Evolutionary conservation across 768 basidiomycete species (phyloP), one percentile per base, ranked within the genome.

Genomic region (Boletus rubescentipes): DNA sequence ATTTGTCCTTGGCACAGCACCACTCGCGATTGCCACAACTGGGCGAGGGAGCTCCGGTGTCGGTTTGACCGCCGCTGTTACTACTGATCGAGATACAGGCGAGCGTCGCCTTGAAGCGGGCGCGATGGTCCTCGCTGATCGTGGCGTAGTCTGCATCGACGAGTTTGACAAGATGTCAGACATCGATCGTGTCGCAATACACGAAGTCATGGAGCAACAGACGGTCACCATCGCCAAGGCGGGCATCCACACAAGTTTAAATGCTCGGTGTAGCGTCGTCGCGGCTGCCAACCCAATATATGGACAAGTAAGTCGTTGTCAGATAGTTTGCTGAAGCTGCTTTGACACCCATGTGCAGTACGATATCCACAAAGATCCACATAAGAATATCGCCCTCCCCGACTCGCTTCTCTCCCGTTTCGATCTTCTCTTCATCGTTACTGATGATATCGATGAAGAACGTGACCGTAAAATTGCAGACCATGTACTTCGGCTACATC

Each of bases 121-220:
- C 40, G 97, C 97, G 12, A 99, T 99, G 97, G 97, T 99, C 49
- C 86, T 99, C 54, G 97, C 97, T 29, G 97, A 99, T 72, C 86
- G 96, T 62, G 97, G 97, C 16, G 94, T 99, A 20, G 96, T 99
- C 41, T 99, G 97, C 72, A 98, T 99, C 63, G 97, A 99, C 72
- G 97, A 99, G 73, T 99, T 99, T 66, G 97, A 99, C 81, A 99
- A 99, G 72, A 98, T 99, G 97, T 95, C 93, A 26, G 97, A 99
- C 67, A 82, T 98, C 60, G 97, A 99, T 75, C 85, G 97, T 61
- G 96, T 98, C 18, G 96, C 97, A 32, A 99, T 99, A 64, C 97
- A 99, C 74, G 97, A 99, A 83, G 97, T 98, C 67, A 99, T 99
- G 97, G 97, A 98, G 69, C 96, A 98, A 71, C 97, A 99, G 69